phyloP scores from a whole-genome alignment of 192 early-diverging fungal species.

The Coemansia sp. region DNA sequence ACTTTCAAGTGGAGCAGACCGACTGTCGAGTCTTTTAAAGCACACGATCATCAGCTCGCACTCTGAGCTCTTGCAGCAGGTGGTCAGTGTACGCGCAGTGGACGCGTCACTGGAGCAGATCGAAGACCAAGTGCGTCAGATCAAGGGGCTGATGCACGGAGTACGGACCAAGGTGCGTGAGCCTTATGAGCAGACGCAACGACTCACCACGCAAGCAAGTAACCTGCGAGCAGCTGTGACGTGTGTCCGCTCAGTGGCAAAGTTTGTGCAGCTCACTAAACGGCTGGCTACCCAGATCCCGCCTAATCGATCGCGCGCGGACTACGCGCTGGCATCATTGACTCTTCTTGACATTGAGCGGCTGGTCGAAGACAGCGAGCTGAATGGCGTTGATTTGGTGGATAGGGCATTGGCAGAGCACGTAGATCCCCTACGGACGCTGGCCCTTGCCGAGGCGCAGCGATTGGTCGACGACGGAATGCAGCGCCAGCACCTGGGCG shows the following conservation, averaged over 20 bases:
- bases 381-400: constrained; percentile 19
- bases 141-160: constrained; percentile 31
- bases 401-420: constrained; percentile 17
- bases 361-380: constrained; percentile 5
- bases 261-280: constrained; percentile 33
- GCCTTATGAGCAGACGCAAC: constrained; percentile 32
- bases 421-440: constrained; percentile 2
- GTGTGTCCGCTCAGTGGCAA: constrained; percentile 12
- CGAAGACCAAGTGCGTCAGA: constrained; percentile 41
- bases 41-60: constrained; percentile 9
- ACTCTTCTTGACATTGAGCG: constrained; percentile 37
- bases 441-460: constrained; percentile 10
- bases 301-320: too few species aligned
- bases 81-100: constrained; percentile 20
- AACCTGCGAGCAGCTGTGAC: constrained; percentile 29
- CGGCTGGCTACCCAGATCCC: constrained; percentile 28
- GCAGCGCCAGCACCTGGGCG: constrained; percentile 19
- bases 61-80: constrained; percentile 28
- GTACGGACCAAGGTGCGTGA: constrained; percentile 37
- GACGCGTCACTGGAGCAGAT: constrained; percentile 25
- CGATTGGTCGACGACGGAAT: constrained; percentile 24
- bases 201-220: constrained; percentile 13
- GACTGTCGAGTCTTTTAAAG: constrained; percentile 20
- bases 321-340: constrained; percentile 36
- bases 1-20: constrained; percentile 8